phyloP scores from a whole-genome alignment of 176 grass and related monocot genomes.

The Raddia guianensis region DNA sequence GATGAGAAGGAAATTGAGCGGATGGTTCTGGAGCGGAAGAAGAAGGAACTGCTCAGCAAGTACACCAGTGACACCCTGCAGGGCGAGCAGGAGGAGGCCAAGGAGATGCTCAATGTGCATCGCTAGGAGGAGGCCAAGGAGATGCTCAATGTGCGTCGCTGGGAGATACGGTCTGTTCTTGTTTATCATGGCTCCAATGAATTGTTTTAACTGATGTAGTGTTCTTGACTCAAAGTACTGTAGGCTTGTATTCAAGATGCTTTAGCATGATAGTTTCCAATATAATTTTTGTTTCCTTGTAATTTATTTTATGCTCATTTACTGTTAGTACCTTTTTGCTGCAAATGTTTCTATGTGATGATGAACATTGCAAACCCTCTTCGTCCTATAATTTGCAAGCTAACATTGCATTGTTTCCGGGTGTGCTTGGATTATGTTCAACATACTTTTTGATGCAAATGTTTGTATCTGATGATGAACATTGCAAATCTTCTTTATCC shows the following conservation, averaged over 20 bases:
- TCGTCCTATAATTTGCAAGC: neutral
- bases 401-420: neutral
- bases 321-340: slow-evolving; percentile 10
- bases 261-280: slow-evolving; percentile 6
- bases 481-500: no score
- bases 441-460: no score
- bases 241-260: slow-evolving; percentile 16
- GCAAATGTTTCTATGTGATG: slow-evolving; percentile 18
- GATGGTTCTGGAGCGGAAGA: slow-evolving; percentile 94
- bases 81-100: slow-evolving; percentile 82
- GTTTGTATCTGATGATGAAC: no score
- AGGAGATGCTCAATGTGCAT: slow-evolving; percentile 93
- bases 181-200: slow-evolving; percentile 25
- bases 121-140: slow-evolving; percentile 82
- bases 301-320: slow-evolving; percentile 1
- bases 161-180: slow-evolving; percentile 47
- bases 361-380: neutral
- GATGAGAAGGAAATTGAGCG: slow-evolving; percentile 93
- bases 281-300: neutral
- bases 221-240: slow-evolving; percentile 7
- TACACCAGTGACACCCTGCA: slow-evolving; percentile 72
- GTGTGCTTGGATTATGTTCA: neutral
- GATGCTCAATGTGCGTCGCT: slow-evolving; percentile 91
- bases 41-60: slow-evolving; percentile 88
- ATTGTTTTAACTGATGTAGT: slow-evolving; percentile 16